Evolutionary conservation across 2,329 filamentous ascomycete genomes (phyloP).

Genomic region (Venturia asperata): DNA sequence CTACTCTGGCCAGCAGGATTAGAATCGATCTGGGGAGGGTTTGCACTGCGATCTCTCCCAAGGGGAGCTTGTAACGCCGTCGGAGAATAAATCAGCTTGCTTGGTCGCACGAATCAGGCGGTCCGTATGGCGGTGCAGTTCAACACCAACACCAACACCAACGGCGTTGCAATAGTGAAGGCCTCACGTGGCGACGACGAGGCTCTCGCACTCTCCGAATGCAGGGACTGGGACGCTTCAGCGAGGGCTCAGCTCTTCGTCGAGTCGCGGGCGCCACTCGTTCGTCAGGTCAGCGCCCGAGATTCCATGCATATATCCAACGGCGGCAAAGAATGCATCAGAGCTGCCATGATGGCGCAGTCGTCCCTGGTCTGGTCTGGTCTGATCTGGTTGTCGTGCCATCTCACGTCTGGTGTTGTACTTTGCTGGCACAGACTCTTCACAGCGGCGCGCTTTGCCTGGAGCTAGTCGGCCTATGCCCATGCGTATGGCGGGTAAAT

Average conservation of each 20-base stretch:
- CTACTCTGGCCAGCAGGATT: slow-evolving; percentile 7
- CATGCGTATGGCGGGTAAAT: background rate
- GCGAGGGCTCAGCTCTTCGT: background rate
- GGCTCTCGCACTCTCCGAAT: slow-evolving; percentile 4
- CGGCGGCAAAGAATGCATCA: background rate
- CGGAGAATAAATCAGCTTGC: slow-evolving; percentile 8
- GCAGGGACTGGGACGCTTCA: background rate
- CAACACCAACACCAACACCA: background rate
- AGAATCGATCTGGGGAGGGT: slow-evolving; percentile 7
- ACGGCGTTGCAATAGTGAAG: background rate
- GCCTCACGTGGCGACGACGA: background rate
- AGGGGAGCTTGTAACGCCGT: slow-evolving; percentile 9
- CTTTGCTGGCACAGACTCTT: background rate
- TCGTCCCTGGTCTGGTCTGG: background rate
- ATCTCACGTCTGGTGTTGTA: background rate
- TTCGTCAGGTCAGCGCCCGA: background rate
- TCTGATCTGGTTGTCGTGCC: too few relatives aligned
- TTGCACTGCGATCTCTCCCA: slow-evolving; percentile 5
- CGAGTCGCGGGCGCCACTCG: background rate
- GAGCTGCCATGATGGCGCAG: background rate
- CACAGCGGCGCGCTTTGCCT: background rate
- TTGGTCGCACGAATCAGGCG: background rate
- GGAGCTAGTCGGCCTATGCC: background rate
- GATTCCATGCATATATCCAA: background rate
- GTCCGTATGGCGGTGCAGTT: background rate